Evolutionary conservation across 768 basidiomycete species (phyloP).

Genomic region (Tulasnella sp.): DNA sequence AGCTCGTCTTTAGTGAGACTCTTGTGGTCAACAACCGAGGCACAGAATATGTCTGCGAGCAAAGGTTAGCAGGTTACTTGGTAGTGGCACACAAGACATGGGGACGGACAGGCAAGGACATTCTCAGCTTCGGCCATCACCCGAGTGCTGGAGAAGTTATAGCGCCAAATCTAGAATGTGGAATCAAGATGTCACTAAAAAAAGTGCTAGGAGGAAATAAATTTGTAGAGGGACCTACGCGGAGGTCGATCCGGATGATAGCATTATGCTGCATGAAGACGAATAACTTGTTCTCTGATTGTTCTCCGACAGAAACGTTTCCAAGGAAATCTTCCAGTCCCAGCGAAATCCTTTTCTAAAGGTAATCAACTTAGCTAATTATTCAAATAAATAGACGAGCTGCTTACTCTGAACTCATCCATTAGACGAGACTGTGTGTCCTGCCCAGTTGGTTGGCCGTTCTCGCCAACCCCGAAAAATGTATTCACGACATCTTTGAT

Average conservation of each 20-base stretch:
- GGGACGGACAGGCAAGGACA: conserved; percentile 19
- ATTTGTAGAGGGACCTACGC: not conserved
- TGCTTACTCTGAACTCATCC: not conserved
- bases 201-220: not conserved
- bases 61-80: not conserved
- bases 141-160: conserved; percentile 12
- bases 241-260: conserved; percentile 26
- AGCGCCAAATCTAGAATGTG: conserved; percentile 18
- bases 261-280: conserved; percentile 26
- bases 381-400: not conserved
- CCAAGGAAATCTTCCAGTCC: conserved; percentile 18
- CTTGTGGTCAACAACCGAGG: conserved; percentile 23
- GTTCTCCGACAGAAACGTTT: conserved; percentile 21
- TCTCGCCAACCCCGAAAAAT: conserved; percentile 12
- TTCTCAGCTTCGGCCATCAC: conserved; percentile 16
- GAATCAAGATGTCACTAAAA: not conserved
- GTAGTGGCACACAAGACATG: not conserved
- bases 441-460: not conserved
- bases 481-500: conserved; percentile 16
- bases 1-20: conserved; percentile 20
- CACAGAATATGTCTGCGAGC: conserved; percentile 22
- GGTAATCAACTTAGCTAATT: not conserved
- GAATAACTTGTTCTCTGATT: conserved; percentile 26
- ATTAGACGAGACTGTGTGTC: not conserved
- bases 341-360: conserved; percentile 1